Evolutionary conservation across 2,329 filamentous ascomycete genomes (phyloP).

Genomic region (Aurifilum marmelostoma): DNA sequence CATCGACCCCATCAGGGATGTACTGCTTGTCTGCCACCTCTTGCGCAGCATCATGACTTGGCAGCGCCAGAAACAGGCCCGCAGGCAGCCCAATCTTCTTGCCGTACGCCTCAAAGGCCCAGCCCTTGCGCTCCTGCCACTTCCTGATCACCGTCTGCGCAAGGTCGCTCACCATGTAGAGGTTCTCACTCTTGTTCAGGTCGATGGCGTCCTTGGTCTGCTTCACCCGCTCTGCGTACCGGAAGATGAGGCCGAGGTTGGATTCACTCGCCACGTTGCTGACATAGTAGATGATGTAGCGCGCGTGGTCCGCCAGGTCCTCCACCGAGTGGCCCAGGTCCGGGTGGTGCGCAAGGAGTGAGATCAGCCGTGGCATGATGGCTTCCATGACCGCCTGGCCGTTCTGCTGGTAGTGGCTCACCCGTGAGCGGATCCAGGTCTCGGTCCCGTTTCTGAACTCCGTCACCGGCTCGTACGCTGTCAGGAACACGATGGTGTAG

Average conservation of each 20-base stretch:
- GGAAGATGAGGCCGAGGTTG: slow-evolving; percentile 86
- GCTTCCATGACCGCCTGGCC: slow-evolving; percentile 75
- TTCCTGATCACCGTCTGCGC: slow-evolving; percentile 79
- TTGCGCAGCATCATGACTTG: slow-evolving; percentile 77
- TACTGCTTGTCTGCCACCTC: slow-evolving; percentile 86
- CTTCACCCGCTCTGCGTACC: slow-evolving; percentile 91
- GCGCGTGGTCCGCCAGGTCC: slow-evolving; percentile 78
- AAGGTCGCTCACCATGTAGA: slow-evolving; percentile 88
- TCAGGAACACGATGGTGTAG: slow-evolving; percentile 86
- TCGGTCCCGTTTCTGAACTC: slow-evolving; percentile 74
- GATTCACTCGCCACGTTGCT: slow-evolving; percentile 80
- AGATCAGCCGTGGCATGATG: slow-evolving; percentile 80
- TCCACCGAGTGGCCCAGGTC: slow-evolving; percentile 73
- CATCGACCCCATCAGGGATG: slow-evolving; percentile 75
- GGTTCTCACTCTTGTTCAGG: slow-evolving; percentile 67
- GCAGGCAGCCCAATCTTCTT: slow-evolving; percentile 80
- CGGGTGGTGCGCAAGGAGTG: slow-evolving; percentile 89
- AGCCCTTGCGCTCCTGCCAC: slow-evolving; percentile 84
- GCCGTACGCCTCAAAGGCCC: slow-evolving; percentile 82
- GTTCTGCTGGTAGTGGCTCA: slow-evolving; percentile 63
- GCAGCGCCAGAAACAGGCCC: slow-evolving; percentile 75
- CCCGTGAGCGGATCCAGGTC: slow-evolving; percentile 87
- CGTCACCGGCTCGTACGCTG: slow-evolving; percentile 84
- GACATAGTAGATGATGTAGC: slow-evolving; percentile 90
- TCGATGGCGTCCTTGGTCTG: slow-evolving; percentile 81